Base-by-base conservation (phyloP, 192 early-diverging fungal genomes). In the Chytriomyces sp. region DNA sequence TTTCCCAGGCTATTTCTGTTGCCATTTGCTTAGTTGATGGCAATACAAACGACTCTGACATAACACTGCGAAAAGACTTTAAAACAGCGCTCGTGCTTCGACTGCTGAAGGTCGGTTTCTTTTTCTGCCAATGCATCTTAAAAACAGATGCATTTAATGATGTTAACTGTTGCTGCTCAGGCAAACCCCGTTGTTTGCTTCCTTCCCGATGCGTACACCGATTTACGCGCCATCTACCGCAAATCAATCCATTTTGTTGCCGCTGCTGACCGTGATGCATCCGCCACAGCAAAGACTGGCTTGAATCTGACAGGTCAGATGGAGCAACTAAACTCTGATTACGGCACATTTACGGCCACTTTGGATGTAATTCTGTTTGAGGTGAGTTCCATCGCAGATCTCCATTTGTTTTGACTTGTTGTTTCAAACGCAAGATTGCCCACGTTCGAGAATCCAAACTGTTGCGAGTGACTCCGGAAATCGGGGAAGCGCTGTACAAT, bases 1-100 rank as follows among this genome's bases (percentile, higher is more conserved):
- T 24, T 46, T 16, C 18, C 1, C 64, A 88, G 86, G 84, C 84
- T 7, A 82, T 86, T 11, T 81, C 87, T n/a, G 79, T 88, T 76
- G 84, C 77, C 0, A 60, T 87, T 18, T 84, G 44, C 49, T 64
- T 88, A 47, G 59, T 88, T 57, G 87, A 88, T 70, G 77, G 66
- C 13, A 79, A 82, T 3, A 60, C 45, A 9, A 82, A 88, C 16
- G 81, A 84, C 7, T 78, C 72, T 26, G 84, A 86, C 45, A 83
- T 87, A 44, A 76, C 77, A 7, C 78, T 80, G 59, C 73, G 80
- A 57, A 88, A 88, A 65, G 82, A 84, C 59, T 71, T 88, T 59
- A 88, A 88, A 49, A 6, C 82, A 2, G 86, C 88, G 10, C 64
- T 79, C 24, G 67, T 84, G n/a, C 77, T 75, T 7, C 88, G 88